phyloP scores from a whole-genome alignment of 768 basidiomycete species.

The Lactifluus pinguis region DNA sequence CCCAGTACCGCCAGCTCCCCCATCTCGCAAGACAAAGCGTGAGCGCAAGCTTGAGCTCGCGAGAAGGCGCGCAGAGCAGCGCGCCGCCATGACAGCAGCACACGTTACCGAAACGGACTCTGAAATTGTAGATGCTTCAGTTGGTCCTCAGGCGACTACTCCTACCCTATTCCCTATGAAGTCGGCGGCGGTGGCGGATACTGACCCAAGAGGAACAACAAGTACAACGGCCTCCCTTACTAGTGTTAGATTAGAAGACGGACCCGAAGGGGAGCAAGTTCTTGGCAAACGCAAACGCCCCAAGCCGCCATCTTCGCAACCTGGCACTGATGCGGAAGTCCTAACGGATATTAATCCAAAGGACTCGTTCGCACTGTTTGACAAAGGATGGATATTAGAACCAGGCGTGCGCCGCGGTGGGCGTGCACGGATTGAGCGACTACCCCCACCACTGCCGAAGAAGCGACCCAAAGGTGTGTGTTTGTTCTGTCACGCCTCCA shows the following conservation, averaged over 20 bases:
- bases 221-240: background rate
- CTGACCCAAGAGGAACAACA: background rate
- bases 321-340: constrained; percentile 40
- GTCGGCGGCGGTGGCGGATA: background rate
- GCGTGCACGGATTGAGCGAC: constrained; percentile 38
- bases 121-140: constrained; percentile 30
- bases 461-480: constrained; percentile 36
- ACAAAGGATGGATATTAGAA: constrained; percentile 83
- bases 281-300: constrained; percentile 16
- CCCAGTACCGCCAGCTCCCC: constrained; percentile 32
- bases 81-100: background rate
- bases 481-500: constrained; percentile 32
- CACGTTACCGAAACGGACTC: background rate
- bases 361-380: constrained; percentile 72
- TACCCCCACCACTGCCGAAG: constrained; percentile 37
- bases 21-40: constrained; percentile 28
- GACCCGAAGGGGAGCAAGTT: constrained; percentile 3
- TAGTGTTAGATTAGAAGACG: background rate
- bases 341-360: constrained; percentile 65
- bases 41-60: constrained; percentile 14
- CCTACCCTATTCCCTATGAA: constrained; percentile 27
- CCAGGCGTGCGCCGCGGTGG: constrained; percentile 60
- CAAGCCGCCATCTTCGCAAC: constrained; percentile 20
- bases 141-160: constrained; percentile 38
- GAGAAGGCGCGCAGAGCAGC: constrained; percentile 8